A percentile compares a stretch with the other conserved stretches of the same genome.
These are phyloP conservation scores for Chlamydomonas sphaeroides DNA, from an alignment of 139 green algal genomes.

Conservation along the genomic window DNA sequence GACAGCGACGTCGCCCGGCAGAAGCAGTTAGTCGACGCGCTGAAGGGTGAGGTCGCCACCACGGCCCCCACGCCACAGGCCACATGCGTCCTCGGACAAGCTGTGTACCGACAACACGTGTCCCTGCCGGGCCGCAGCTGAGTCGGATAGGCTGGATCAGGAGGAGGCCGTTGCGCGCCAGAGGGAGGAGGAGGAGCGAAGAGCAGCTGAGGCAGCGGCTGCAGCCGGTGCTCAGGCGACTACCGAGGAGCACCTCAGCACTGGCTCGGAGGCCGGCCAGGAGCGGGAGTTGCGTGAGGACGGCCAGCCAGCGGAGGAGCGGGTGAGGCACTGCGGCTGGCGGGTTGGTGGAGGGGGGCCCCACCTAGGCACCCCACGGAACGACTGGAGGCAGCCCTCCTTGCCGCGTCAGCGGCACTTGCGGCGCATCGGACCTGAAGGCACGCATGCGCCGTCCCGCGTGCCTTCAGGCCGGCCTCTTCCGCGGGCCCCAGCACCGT, in stretches of 20 bases:
- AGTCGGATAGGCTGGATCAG: background rate
- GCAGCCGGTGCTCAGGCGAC: conserved; percentile 9
- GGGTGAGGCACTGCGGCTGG: no score
- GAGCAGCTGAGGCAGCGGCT: conserved; percentile 31
- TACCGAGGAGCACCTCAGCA: background rate
- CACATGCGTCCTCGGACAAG: no score
- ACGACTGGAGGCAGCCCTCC: no score
- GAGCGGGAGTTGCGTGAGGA: background rate
- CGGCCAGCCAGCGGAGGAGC: background rate
- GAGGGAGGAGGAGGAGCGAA: conserved; percentile 13
- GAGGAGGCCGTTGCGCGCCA: conserved; percentile 25
- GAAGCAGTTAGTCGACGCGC: conserved; percentile 35
- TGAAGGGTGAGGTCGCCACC: conserved; percentile 49
- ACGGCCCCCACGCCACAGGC: no score
- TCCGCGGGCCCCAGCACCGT: no score
- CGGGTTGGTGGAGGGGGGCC: no score
- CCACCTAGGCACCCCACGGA: no score
- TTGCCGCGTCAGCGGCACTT: no score
- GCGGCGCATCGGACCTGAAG: no score
- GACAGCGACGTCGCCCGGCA: conserved; percentile 47
- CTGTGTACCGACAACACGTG: no score
- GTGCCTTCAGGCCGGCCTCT: conserved; percentile 34
- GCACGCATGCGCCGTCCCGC: background rate
- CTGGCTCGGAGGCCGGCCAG: background rate
- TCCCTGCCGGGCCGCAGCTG: background rate